phyloP scores from a whole-genome alignment of 169 alveolate species.

The Babesia ovis region DNA sequence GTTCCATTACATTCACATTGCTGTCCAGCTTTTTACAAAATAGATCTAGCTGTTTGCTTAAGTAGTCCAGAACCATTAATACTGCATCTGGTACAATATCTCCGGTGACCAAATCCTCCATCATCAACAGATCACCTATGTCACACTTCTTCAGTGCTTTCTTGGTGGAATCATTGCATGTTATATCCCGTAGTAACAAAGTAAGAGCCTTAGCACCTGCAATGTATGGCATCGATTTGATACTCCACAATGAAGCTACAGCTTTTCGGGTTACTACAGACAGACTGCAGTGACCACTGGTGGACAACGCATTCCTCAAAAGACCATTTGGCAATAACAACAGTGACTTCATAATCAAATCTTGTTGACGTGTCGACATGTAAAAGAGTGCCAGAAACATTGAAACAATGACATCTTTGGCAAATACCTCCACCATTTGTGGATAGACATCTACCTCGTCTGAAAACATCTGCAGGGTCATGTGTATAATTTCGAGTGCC shows the following conservation, averaged over 20 bases:
- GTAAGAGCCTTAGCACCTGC: conserved; percentile 35
- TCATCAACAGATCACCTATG: background rate
- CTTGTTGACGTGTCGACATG: conserved; percentile 43
- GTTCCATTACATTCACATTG: conserved; percentile 1
- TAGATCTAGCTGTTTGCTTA: background rate
- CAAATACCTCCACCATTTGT: background rate
- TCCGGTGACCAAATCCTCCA: background rate
- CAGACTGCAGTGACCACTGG: background rate
- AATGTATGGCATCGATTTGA: conserved; percentile 21
- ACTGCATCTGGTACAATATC: background rate
- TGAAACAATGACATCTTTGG: conserved; percentile 1
- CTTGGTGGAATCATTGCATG: background rate
- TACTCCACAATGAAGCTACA: conserved; percentile 23
- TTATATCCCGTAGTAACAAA: background rate
- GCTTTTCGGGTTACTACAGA: background rate
- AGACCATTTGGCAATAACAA: background rate
- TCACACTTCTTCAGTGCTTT: background rate
- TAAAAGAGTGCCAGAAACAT: conserved; percentile 24
- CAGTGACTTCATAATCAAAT: conserved; percentile 13
- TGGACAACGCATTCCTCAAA: background rate
- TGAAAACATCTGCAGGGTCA: conserved; percentile 7
- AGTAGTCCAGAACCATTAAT: conserved; percentile 8
- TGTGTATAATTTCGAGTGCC: conserved; percentile 25
- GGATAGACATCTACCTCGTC: conserved; percentile 1
- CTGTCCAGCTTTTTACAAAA: background rate